Base-by-base conservation (phyloP, 2,329 filamentous ascomycete species). In the Xylariales sp. region DNA sequence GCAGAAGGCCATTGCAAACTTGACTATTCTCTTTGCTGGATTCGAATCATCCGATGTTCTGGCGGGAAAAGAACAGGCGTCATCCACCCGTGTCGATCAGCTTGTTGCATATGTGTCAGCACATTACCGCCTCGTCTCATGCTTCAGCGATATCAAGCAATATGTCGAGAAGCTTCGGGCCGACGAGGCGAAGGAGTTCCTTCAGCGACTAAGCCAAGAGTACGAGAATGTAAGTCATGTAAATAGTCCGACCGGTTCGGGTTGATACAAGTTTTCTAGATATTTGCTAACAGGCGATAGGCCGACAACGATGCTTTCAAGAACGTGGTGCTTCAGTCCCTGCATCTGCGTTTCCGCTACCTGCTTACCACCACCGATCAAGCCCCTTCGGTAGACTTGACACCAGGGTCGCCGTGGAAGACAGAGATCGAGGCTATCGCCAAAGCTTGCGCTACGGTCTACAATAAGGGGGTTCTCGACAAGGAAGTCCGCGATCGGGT, bases 71-170 rank as follows among this genome's bases (percentile, higher is more conserved):
- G n/a, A 25, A 14, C 16, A 15, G 13, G 13, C 30, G 14, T 21
- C 25, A n/a, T 25, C 33, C 20, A 31, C 42, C 5, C 42, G 43
- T 21, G 27, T 53, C 25, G 14, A 43, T 13, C 60, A 62, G 21
- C 42, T 73, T 10, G 40, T 60, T 11, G 48, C 52, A 11, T 65
- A 66, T 30, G 50, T 70, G 15, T 44, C 59, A 3, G 53, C 59
- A 23, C 57, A 67, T 37, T 55, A 51, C n/a, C 43, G 44, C 0
- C 62, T 56, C n/a, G 51, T 59, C 5, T 57, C 61, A 6, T 70
- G 60, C 39, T 75, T 76, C 38, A 63, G 67, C 23, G 72, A 74
- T 33, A 47, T 74, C 28, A 72, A 66, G 42, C 43, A 45, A 1
- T 72, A 69, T 38, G 54, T 70, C 4, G 62, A 68, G 28, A 51